A percentile compares a stretch with the other conserved stretches of the same genome.
Conservation (phyloP, 1,284 basidiomycete species). For the Boletus semigastroideus region DNA sequence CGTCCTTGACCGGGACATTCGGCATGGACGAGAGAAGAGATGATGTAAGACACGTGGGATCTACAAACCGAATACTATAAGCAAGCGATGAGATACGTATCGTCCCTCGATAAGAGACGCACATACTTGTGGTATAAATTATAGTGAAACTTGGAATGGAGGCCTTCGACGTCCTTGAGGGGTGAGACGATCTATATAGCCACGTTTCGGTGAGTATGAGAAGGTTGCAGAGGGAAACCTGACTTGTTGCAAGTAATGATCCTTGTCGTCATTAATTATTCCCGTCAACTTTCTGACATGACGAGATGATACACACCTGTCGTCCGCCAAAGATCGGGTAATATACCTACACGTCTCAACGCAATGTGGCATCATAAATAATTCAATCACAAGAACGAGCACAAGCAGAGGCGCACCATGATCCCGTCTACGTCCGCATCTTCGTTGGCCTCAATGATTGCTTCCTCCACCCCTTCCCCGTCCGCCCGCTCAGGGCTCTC, state of each 20-base stretch:
- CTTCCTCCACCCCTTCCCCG: conserved; percentile 85
- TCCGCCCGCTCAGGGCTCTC: conserved; percentile 39
- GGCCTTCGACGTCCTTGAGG: conserved; percentile 95
- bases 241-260: conserved; percentile 94
- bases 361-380: too few species aligned
- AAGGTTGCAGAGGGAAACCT: background rate
- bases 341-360: conserved; percentile 67
- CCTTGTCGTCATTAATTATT: conserved; percentile 45
- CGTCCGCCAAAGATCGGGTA: conserved; percentile 88
- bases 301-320: conserved; percentile 53
- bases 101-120: background rate
- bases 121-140: conserved; percentile 94
- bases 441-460: conserved; percentile 92
- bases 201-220: background rate
- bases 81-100: background rate
- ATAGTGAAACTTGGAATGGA: conserved; percentile 95
- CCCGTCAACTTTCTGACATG: too few species aligned
- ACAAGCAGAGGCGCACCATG: conserved; percentile 62
- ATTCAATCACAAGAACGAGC: background rate
- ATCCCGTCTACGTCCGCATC: conserved; percentile 89
- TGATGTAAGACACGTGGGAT: conserved; percentile 60
- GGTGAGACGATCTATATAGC: conserved; percentile 80
- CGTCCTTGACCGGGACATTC: conserved; percentile 44
- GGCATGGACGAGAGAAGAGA: conserved; percentile 41
- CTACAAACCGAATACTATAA: conserved; percentile 72